phyloP scores from a whole-genome alignment of 2,329 filamentous ascomycete species.

The Cryoendolithus antarcticus region DNA sequence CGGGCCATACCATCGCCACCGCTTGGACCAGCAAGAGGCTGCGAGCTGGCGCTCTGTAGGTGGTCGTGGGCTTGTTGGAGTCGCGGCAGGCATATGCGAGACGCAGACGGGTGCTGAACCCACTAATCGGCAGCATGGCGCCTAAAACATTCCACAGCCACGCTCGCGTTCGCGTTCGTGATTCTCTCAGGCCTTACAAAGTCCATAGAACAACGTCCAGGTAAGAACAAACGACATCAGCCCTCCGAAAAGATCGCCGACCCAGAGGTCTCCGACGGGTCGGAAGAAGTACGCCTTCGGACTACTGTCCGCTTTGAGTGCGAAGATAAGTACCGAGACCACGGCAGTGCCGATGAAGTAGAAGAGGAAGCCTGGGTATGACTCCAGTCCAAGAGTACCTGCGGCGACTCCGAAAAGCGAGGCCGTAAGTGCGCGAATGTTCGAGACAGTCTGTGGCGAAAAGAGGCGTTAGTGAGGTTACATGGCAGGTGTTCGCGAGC shows the following conservation, averaged over 20 bases:
- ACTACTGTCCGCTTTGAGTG: slow-evolving; percentile 56
- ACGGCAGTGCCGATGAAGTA: slow-evolving; percentile 74
- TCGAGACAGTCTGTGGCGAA: slow-evolving; percentile 58
- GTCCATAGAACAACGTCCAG: slow-evolving; percentile 78
- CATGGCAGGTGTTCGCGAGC: neutral
- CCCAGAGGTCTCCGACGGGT: slow-evolving; percentile 57
- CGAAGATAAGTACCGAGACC: slow-evolving; percentile 69
- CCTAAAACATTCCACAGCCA: too few relatives aligned
- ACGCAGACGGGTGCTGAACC: too few relatives aligned
- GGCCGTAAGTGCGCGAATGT: slow-evolving; percentile 81
- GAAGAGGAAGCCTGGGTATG: slow-evolving; percentile 82
- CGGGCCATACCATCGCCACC: too few relatives aligned
- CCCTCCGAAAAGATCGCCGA: slow-evolving; percentile 59
- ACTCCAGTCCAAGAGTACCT: slow-evolving; percentile 89
- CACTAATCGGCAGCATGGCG: too few relatives aligned
- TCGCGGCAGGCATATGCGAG: too few relatives aligned
- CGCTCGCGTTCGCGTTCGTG: too few relatives aligned
- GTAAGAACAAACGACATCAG: slow-evolving; percentile 73
- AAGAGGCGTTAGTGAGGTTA: slow-evolving; percentile 2
- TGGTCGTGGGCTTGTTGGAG: too few relatives aligned
- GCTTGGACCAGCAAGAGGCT: too few relatives aligned
- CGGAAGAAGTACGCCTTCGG: slow-evolving; percentile 56
- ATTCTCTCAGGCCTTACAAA: slow-evolving; percentile 55
- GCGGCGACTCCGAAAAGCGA: slow-evolving; percentile 88
- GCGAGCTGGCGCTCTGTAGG: too few relatives aligned